Evolutionary conservation across 129 eudicot species (phyloP).

Genomic region (Pittosporum tobira): DNA sequence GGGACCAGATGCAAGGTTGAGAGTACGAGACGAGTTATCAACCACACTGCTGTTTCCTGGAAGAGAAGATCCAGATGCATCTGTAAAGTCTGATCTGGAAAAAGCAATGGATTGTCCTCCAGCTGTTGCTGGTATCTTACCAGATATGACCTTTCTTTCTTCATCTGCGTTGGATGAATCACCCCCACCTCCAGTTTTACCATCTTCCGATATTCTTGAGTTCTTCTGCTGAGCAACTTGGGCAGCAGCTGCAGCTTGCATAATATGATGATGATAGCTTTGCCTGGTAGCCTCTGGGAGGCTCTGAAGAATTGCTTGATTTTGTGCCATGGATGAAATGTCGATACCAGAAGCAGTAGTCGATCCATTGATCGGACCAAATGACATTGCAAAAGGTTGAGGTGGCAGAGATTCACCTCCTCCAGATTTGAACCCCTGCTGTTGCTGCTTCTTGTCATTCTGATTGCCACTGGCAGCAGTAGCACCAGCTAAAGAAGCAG

Average conservation of each 20-base stretch:
- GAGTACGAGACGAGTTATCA: constrained; percentile 57
- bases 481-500: constrained; percentile 28
- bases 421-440: constrained; percentile 43
- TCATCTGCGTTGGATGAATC: constrained; percentile 53
- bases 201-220: constrained; percentile 49
- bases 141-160: constrained; percentile 47
- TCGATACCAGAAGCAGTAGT: constrained; percentile 45
- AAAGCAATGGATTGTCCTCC: constrained; percentile 93
- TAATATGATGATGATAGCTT: constrained; percentile 44
- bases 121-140: constrained; percentile 19
- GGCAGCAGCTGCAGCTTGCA: constrained; percentile 42
- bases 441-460: constrained; percentile 61
- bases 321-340: constrained; percentile 57
- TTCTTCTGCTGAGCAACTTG: constrained; percentile 52
- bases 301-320: constrained; percentile 54
- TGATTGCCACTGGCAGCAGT: constrained; percentile 23
- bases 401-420: constrained; percentile 43
- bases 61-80: constrained; percentile 26
- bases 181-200: constrained; percentile 36
- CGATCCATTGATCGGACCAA: constrained; percentile 66
- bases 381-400: constrained; percentile 79
- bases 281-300: constrained; percentile 59
- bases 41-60: constrained; percentile 33
- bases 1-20: constrained; percentile 39
- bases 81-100: constrained; percentile 57